These are phyloP conservation scores for Beauveria pseudobassiana DNA, from an alignment of 2,329 filamentous ascomycete genomes.

Conservation along the genomic window DNA sequence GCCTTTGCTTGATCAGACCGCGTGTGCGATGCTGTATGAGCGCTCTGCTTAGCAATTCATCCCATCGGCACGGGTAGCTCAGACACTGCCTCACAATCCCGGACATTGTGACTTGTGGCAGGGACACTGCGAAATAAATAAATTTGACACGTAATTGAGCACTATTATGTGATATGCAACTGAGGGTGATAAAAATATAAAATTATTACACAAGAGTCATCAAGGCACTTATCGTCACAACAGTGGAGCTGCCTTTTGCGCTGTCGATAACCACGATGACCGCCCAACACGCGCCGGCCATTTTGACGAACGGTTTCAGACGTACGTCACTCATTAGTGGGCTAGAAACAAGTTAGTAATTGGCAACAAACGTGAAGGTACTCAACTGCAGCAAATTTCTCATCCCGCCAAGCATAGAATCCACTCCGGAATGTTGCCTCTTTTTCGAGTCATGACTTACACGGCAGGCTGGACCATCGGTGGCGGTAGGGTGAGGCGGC, in stretches of 20 bases:
- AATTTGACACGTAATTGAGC: too few species aligned
- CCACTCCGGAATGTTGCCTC: too few species aligned
- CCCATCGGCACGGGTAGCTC: neutral
- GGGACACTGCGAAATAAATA: neutral
- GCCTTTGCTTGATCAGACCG: neutral
- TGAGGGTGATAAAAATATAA: too few species aligned
- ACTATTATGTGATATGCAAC: neutral
- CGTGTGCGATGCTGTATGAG: neutral
- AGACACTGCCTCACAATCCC: neutral
- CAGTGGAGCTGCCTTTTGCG: neutral
- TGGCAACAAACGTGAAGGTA: too few species aligned
- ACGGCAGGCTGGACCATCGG: neutral
- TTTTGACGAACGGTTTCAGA: neutral
- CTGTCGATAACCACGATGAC: neutral
- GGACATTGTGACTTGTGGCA: neutral
- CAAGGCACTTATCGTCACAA: neutral
- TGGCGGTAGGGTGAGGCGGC: slow-evolving; percentile 7
- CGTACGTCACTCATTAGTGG: neutral
- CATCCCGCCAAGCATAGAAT: too few species aligned
- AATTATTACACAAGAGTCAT: too few species aligned
- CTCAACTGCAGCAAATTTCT: too few species aligned
- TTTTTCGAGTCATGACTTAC: neutral
- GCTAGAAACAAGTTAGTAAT: neutral
- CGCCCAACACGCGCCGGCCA: neutral
- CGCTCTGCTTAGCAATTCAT: neutral